A percentile compares a stretch with the other conserved stretches of the same genome.
Conservation (phyloP, 2,329 filamentous ascomycete genomes). For the Penicillium sclerotiorum region DNA sequence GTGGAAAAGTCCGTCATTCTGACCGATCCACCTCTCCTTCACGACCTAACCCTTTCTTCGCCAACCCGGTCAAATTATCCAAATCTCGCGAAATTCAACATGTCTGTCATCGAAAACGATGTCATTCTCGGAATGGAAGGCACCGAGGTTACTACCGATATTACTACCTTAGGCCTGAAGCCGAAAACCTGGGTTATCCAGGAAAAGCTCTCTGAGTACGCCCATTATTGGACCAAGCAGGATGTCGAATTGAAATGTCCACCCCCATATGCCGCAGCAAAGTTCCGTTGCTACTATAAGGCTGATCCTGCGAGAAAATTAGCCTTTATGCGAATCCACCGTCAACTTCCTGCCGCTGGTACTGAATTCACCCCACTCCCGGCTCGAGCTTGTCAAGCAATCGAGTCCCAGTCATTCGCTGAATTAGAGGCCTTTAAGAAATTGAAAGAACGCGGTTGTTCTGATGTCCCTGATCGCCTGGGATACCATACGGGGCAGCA, state of each 20-base stretch:
- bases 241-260: background rate
- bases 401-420: background rate
- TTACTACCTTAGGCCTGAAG: background rate
- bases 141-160: background rate
- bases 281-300: constrained; percentile 3
- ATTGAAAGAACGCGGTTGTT: background rate
- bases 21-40: background rate
- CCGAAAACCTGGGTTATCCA: background rate
- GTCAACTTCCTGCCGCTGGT: constrained; percentile 4
- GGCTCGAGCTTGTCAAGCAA: constrained; percentile 1
- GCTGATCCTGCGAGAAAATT: background rate
- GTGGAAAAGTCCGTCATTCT: background rate
- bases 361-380: background rate
- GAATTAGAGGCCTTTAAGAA: background rate
- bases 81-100: background rate
- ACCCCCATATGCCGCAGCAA: constrained; percentile 3
- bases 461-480: constrained; percentile 5
- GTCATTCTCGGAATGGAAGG: background rate
- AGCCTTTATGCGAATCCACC: constrained; percentile 10
- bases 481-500: constrained; percentile 5
- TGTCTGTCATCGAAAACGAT: background rate
- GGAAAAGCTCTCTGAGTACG: background rate
- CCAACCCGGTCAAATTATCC: background rate
- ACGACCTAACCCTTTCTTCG: background rate
- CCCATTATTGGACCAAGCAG: background rate